Conservation (phyloP, 805 yeast species). For the Saccharomycopsis olivae region DNA sequence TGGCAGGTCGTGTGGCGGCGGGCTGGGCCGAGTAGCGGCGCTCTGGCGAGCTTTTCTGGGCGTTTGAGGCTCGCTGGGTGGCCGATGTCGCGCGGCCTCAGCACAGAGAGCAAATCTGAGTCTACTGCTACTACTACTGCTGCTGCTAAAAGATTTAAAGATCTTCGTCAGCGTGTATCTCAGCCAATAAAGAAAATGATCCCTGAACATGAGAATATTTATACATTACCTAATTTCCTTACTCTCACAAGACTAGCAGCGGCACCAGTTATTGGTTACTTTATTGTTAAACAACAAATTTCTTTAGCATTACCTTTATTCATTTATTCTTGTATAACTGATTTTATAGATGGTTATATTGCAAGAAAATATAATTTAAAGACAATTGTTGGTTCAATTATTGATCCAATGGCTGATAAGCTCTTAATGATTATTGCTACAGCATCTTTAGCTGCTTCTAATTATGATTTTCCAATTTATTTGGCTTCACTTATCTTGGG, state of each 20-base stretch:
- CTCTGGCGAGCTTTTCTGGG: too few species aligned
- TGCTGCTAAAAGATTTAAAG: too few species aligned
- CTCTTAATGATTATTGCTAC: conserved; percentile 81
- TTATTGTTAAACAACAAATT: conserved; percentile 54
- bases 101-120: too few species aligned
- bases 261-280: conserved; percentile 79
- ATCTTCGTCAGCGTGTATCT: too few species aligned
- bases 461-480: conserved; percentile 59
- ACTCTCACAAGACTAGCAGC: conserved; percentile 72
- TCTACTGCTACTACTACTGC: too few species aligned
- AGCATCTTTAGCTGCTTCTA: conserved; percentile 49
- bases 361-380: conserved; percentile 73
- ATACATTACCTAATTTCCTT: conserved; percentile 78
- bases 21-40: too few species aligned
- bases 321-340: conserved; percentile 81
- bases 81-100: too few species aligned
- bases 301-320: conserved; percentile 62
- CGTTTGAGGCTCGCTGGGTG: too few species aligned
- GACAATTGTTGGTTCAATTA: conserved; percentile 77
- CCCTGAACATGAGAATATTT: conserved; percentile 45
- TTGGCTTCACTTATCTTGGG: conserved; percentile 69
- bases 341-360: conserved; percentile 81
- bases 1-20: too few species aligned
- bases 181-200: too few species aligned
- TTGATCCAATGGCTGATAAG: conserved; percentile 96